Conservation (phyloP, 768 basidiomycete species). For the Exidia glandulosa region DNA sequence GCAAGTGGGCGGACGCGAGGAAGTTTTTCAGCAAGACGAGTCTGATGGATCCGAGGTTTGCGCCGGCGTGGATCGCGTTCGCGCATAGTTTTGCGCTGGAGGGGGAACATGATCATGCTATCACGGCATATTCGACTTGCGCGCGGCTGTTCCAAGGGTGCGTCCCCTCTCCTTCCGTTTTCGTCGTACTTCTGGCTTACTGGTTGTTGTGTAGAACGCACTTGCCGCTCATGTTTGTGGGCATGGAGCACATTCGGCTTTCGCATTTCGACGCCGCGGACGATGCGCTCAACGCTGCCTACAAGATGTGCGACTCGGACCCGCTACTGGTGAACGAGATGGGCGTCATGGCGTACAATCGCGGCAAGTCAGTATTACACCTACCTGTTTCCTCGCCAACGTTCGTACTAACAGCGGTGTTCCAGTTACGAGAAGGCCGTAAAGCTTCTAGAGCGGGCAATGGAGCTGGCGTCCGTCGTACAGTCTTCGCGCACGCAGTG, state of each 20-base stretch:
- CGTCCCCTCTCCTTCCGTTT: slow-evolving; percentile 13
- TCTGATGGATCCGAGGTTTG: slow-evolving; percentile 92
- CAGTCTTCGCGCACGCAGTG: slow-evolving; percentile 79
- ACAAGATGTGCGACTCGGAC: slow-evolving; percentile 74
- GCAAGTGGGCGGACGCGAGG: slow-evolving; percentile 83
- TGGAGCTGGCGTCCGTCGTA: slow-evolving; percentile 73
- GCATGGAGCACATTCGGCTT: slow-evolving; percentile 94
- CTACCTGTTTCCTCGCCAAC: too few relatives aligned
- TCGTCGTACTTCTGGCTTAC: not conserved
- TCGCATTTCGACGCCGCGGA: slow-evolving; percentile 73
- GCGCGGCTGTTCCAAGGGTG: slow-evolving; percentile 92
- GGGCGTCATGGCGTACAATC: slow-evolving; percentile 86
- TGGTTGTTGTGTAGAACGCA: slow-evolving; percentile 63
- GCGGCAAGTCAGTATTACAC: too few relatives aligned
- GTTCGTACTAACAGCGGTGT: too few relatives aligned
- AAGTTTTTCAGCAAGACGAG: slow-evolving; percentile 97
- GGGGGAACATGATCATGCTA: slow-evolving; percentile 97
- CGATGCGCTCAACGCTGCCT: slow-evolving; percentile 77
- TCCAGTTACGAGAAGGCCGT: slow-evolving; percentile 18
- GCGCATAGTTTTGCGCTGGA: slow-evolving; percentile 96
- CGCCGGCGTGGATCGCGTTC: slow-evolving; percentile 95
- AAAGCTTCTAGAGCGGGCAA: slow-evolving; percentile 35
- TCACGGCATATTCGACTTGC: slow-evolving; percentile 96
- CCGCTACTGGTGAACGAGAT: slow-evolving; percentile 86
- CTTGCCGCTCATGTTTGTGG: slow-evolving; percentile 87